Base-by-base conservation (phyloP, 768 basidiomycete genomes). In the Russula sp. region DNA sequence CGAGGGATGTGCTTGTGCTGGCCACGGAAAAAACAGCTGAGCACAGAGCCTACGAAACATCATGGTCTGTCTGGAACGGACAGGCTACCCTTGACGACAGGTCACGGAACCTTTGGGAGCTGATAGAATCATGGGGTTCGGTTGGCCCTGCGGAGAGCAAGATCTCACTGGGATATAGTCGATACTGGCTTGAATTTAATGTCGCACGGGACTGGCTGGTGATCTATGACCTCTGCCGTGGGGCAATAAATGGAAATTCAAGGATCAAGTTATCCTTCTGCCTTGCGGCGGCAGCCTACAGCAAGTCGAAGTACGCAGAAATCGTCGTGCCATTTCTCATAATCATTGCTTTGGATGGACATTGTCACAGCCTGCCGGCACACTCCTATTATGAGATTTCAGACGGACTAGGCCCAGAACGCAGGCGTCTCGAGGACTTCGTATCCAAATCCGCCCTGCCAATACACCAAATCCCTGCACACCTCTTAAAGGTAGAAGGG, bases 131-230 rank as follows among this genome's bases (percentile, higher is more conserved):
- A 25, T 20, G 49, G 55, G 48, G 49, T 29, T 51, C 35, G 0
- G 20, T 61, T 10, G 55, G 60, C 22, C 60, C 48, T 14, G 22
- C 60, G 0, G 18, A 2, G 7, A 11, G 53, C 9, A 13, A 2
- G 3, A 13, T 57, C 2, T 34, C 60, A 2, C 9, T 51, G 25
- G 22, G 20, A 42, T 61, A 61, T 42, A 57, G 55, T 51, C 55
- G 25, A 22, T 45, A 57, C 25, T 61, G 60, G 60, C 60, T 61
- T 8, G 25, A 61, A 13, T 57, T 51, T 6, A 35, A 61, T 39
- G 60, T 8, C n/a, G 14, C 16, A 20, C 42, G 22, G 18, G 60
- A 61, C 51, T 61, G 60, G 60, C 13, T 61, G 6, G n/a, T 6
- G 14, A 52, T 61, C 5, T 61, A 61, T n/a, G 9, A 57, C 14